Conservation (phyloP, 192 early-diverging fungal species). For the Polychytrium aggregatum region DNA sequence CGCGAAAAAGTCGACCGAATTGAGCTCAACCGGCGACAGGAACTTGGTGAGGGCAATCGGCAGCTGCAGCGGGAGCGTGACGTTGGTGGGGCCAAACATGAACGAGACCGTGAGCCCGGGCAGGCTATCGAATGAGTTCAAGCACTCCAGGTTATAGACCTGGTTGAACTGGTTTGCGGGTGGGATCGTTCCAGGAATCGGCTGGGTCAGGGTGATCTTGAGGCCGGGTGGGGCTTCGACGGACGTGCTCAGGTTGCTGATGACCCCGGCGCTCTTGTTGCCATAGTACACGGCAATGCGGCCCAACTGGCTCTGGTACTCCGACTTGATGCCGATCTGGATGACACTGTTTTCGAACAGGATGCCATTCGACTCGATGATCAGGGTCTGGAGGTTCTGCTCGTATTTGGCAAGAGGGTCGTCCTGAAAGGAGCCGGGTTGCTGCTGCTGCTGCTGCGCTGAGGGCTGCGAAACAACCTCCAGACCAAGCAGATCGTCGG, state of each 20-base stretch:
- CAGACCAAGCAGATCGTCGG: constrained; percentile 6
- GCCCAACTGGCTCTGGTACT: constrained; percentile 83
- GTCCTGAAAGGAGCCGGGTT: constrained; percentile 8
- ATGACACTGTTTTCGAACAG: constrained; percentile 82
- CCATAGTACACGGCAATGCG: constrained; percentile 83
- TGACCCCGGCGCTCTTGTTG: constrained; percentile 68
- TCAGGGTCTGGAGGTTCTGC: too few species aligned
- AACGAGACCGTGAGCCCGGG: constrained; percentile 65
- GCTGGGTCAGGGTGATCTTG: constrained; percentile 44
- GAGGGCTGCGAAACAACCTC: neutral
- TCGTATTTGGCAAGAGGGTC: too few species aligned
- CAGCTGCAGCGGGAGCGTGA: constrained; percentile 50
- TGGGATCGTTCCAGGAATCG: constrained; percentile 46
- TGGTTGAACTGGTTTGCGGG: constrained; percentile 60
- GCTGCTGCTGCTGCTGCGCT: constrained; percentile 14
- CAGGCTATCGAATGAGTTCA: constrained; percentile 37
- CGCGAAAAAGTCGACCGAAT: constrained; percentile 68
- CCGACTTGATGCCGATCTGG: constrained; percentile 85
- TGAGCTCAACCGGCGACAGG: constrained; percentile 67
- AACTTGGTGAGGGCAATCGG: constrained; percentile 82
- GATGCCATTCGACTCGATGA: constrained; percentile 47
- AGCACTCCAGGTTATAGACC: constrained; percentile 70
- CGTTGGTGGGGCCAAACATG: constrained; percentile 34
- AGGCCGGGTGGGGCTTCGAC: constrained; percentile 40
- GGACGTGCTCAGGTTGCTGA: constrained; percentile 49